A percentile compares a stretch with the other conserved stretches of the same genome.
Evolutionary conservation across 345 rosid species (phyloP).

Genomic region (Syzygium jambos): DNA sequence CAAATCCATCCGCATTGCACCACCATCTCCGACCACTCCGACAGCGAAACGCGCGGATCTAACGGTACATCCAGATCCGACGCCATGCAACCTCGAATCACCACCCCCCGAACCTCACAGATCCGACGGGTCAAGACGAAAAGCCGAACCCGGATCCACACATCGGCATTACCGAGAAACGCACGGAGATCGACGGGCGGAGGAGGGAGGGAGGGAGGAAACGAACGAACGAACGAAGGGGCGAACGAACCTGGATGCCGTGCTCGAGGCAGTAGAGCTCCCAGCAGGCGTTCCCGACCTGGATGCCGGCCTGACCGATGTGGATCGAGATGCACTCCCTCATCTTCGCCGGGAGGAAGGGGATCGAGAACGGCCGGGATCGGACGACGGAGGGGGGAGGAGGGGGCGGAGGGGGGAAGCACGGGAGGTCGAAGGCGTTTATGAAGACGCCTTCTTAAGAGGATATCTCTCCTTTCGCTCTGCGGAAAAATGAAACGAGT

Average conservation of each 20-base stretch:
- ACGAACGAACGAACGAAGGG: too few relatives aligned
- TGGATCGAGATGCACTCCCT: constrained; percentile 74
- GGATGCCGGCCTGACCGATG: constrained; percentile 80
- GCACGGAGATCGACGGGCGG: not conserved
- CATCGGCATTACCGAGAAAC: not conserved
- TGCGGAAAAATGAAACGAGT: too few relatives aligned
- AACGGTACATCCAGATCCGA: not conserved
- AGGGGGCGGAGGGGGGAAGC: not conserved
- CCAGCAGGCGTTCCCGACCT: constrained; percentile 81
- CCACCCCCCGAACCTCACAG: not conserved
- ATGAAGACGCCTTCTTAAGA: constrained; percentile 45
- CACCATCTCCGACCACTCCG: fast-evolving
- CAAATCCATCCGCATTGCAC: not conserved
- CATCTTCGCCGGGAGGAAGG: constrained; percentile 16
- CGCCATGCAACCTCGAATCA: not conserved
- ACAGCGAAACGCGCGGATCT: not conserved
- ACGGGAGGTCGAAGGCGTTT: constrained; percentile 4
- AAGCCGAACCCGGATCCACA: not conserved
- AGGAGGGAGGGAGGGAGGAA: not conserved
- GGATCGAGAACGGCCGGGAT: not conserved
- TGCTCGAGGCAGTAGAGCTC: constrained; percentile 64
- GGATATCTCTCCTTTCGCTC: not conserved
- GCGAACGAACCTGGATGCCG: constrained; percentile 47
- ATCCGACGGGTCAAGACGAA: not conserved
- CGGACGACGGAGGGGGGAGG: too few relatives aligned